These are phyloP conservation scores for Alternaria sp. DNA, from an alignment of 2,329 filamentous ascomycete genomes.

Conservation along the genomic window DNA sequence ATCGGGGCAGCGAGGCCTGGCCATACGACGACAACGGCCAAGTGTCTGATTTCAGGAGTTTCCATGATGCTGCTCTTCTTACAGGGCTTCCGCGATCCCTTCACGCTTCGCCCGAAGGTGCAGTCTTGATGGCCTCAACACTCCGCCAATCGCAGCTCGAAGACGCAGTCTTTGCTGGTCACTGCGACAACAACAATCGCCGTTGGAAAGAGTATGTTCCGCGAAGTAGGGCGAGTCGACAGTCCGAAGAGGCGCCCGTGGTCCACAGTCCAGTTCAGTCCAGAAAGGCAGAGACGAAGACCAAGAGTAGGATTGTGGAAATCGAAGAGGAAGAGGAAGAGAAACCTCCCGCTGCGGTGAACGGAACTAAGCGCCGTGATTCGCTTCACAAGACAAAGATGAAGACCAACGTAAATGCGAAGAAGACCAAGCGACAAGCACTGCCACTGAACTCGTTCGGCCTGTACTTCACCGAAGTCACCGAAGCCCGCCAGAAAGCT, in stretches of 20 bases:
- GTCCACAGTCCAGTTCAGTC: neutral
- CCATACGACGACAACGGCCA: neutral
- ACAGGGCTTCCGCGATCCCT: neutral
- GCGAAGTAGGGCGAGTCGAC: neutral
- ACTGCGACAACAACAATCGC: neutral
- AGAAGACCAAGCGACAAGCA: neutral
- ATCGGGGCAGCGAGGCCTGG: neutral
- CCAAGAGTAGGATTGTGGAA: neutral
- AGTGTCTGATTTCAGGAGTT: neutral
- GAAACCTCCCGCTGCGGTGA: neutral
- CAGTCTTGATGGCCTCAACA: too few relatives aligned
- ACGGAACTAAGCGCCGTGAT: neutral
- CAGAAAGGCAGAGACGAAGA: neutral
- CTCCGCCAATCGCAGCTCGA: neutral
- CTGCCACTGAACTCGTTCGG: neutral
- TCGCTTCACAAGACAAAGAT: neutral
- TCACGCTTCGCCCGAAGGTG: neutral
- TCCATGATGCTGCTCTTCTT: neutral
- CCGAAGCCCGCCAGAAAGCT: neutral
- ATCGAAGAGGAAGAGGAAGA: neutral
- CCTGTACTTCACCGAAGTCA: neutral
- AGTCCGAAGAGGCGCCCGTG: neutral
- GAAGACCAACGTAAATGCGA: neutral
- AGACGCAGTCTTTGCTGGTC: neutral
- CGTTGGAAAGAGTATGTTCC: neutral